phyloP scores from a whole-genome alignment of 371 early-diverging fungal species.

The Nematocida sp. region DNA sequence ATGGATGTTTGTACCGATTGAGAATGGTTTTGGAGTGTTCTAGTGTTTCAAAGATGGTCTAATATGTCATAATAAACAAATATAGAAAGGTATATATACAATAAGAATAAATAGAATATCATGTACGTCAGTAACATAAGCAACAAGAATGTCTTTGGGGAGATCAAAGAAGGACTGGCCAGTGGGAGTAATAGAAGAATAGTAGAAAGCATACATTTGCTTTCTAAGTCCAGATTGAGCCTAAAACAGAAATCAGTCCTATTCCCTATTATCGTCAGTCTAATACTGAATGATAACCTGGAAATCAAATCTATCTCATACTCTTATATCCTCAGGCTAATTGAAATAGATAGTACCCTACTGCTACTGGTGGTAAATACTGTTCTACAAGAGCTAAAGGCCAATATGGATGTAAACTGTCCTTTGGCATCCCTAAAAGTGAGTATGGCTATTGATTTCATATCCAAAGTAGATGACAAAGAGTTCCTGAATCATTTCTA shows the following conservation, averaged over 20 bases:
- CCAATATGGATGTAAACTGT: background rate
- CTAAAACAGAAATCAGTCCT: conserved; percentile 19
- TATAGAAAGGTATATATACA: too few species aligned
- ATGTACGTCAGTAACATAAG: too few species aligned
- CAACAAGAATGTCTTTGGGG: conserved; percentile 2
- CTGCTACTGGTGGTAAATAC: conserved; percentile 46
- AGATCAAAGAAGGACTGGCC: conserved; percentile 4
- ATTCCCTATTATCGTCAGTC: conserved; percentile 33
- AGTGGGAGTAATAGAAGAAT: conserved; percentile 13
- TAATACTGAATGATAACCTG: conserved; percentile 1
- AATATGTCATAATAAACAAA: too few species aligned
- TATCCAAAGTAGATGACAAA: conserved; percentile 24
- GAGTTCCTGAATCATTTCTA: conserved; percentile 45
- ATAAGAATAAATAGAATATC: too few species aligned
- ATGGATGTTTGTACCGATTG: too few species aligned
- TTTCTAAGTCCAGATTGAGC: conserved; percentile 1
- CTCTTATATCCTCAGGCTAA: conserved; percentile 25
- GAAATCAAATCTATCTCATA: conserved; percentile 38
- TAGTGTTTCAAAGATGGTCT: too few species aligned
- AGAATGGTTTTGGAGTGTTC: too few species aligned
- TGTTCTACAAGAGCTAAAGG: conserved; percentile 32
- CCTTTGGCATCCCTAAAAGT: background rate
- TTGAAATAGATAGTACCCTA: conserved; percentile 14
- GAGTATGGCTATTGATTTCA: conserved; percentile 40
- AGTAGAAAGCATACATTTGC: conserved; percentile 6